Evolutionary conservation across 768 basidiomycete species (phyloP).

Genomic region (Leccinum truebloodii): DNA sequence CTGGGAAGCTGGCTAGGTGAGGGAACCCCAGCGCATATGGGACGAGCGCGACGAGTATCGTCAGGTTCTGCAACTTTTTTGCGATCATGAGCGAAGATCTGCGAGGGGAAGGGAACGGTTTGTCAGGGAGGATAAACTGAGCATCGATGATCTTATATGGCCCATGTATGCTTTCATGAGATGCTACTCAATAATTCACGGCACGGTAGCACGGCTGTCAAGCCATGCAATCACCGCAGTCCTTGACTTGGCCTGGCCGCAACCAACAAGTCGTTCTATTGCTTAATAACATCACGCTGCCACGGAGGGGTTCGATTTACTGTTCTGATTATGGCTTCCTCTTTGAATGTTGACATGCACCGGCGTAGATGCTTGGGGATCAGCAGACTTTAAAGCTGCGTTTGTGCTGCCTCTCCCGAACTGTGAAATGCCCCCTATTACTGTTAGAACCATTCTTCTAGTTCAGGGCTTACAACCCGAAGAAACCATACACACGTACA

Average conservation of each 20-base stretch:
- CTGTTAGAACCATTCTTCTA: background rate
- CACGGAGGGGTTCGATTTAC: no score
- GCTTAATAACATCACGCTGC: no score
- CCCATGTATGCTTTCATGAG: background rate
- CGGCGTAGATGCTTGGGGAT: no score
- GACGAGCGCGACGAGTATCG: conserved; percentile 5
- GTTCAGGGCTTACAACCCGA: background rate
- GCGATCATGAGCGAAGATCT: background rate
- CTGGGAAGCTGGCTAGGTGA: conserved; percentile 17
- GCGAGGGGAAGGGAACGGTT: background rate
- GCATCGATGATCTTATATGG: conserved; percentile 6
- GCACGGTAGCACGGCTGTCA: background rate
- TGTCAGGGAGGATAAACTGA: no score
- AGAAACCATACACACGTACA: background rate
- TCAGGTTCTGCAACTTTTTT: conserved; percentile 12
- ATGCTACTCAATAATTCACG: no score
- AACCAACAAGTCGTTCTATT: no score
- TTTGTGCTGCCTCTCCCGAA: background rate
- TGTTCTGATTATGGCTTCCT: no score
- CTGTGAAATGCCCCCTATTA: background rate
- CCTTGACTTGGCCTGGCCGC: background rate
- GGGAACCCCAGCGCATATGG: conserved; percentile 13
- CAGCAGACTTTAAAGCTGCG: background rate
- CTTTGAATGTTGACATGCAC: no score
- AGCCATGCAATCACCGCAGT: background rate